Evolutionary conservation across 257 asterid species (phyloP), one percentile per base, ranked within the genome.

Genomic region (Anisodus acutangulus): DNA sequence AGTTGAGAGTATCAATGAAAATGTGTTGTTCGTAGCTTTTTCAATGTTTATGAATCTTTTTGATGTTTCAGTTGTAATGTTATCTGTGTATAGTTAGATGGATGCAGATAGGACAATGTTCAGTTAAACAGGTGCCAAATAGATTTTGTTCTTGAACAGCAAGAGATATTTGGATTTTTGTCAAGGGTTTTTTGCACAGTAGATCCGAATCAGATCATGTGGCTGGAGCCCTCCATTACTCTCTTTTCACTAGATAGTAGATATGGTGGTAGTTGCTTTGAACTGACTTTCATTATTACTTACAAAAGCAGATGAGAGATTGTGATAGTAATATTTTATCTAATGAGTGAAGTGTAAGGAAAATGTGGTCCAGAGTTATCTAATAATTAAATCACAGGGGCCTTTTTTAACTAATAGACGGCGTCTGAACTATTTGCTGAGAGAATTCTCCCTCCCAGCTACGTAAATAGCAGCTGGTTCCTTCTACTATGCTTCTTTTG

Each of bases 391-490:
- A 41, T 68, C 78, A 68, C 26, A 68, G 78, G 26, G 39, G 47
- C 55, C 55, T 51, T 53, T 22, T 15, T 39, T 39, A 68, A 16
- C 53, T 68, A 68, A 39, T 10, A 68, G 26, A 68, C 39, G 78
- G 0, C 49, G 9, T 41, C 53, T 69, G 6, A 69, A n/a, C 8
- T 41, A 16, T 69, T 39, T 69, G 8, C 31, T 8, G 7, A 16
- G 78, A 69, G 54, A 69, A 26, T 26, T 19, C 5, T 3, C 22
- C 2, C 6, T 1, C 16, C 54, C 55, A 70, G 54, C 51, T 37
- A n/a, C 79, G 9, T 70, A 41, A 70, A 70, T 70, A 41, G 58
- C 80, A 72, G 59, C 17, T 45, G 10, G 80, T 10, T n/a, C 59
- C 3, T 19, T 72, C 80, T 49, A 19, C 1, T 47, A 47, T 47